Evolutionary conservation across 2,329 filamentous ascomycete genomes (phyloP).

Genomic region (Fusarium transvaalense): DNA sequence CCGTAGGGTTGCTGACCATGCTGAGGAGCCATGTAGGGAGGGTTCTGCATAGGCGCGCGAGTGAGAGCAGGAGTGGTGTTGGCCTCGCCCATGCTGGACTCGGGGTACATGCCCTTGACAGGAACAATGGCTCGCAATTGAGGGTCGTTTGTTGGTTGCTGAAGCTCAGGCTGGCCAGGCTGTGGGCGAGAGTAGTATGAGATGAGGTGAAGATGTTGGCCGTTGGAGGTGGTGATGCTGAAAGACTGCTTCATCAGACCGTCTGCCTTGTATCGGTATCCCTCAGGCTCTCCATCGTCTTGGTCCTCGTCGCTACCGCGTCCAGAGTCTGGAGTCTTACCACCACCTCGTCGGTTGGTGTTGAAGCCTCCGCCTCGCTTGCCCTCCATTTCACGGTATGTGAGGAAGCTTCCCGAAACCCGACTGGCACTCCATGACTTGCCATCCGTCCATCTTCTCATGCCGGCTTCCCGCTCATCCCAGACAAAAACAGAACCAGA

Average conservation of each 20-base stretch:
- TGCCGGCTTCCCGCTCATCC: slow-evolving; percentile 98
- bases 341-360: slow-evolving; percentile 67
- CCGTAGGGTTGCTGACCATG: slow-evolving; percentile 52
- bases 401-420: slow-evolving; percentile 96
- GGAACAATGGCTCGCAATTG: slow-evolving; percentile 84
- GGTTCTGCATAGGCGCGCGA: slow-evolving; percentile 73
- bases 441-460: slow-evolving; percentile 98
- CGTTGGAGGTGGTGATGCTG: slow-evolving; percentile 91
- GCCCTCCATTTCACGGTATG: slow-evolving; percentile 98
- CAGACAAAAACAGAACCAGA: slow-evolving; percentile 99
- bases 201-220: slow-evolving; percentile 96
- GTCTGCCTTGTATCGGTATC: slow-evolving; percentile 94
- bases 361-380: slow-evolving; percentile 87
- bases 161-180: slow-evolving; percentile 77
- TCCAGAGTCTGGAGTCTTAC: slow-evolving; percentile 86
- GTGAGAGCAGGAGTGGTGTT: slow-evolving; percentile 85
- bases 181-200: slow-evolving; percentile 93
- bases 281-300: slow-evolving; percentile 86
- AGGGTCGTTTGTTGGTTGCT: slow-evolving; percentile 85
- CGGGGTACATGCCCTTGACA: slow-evolving; percentile 95
- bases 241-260: slow-evolving; percentile 99
- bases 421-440: slow-evolving; percentile 99
- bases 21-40: slow-evolving; percentile 56
- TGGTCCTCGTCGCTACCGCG: slow-evolving; percentile 87
- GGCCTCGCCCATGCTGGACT: slow-evolving; percentile 90